A percentile compares a stretch with the other conserved stretches of the same genome.
These are phyloP conservation scores for Clavispora phyllophila DNA, from an alignment of 805 yeast species.

Conservation along the genomic window DNA sequence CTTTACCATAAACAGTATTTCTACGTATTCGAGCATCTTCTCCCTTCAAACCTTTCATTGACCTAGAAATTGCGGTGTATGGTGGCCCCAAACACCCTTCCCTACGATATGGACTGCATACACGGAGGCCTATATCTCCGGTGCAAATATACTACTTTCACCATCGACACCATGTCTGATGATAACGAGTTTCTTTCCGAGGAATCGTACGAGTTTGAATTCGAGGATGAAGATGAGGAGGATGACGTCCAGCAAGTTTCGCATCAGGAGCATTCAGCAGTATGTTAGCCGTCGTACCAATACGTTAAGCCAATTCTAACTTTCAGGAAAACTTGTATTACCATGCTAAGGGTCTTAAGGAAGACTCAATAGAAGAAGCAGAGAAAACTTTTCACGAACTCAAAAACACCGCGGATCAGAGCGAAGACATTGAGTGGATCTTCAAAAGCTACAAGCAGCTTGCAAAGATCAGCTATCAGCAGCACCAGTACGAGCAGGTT, in stretches of 20 bases:
- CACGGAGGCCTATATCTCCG: background rate
- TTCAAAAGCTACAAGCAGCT: conserved; percentile 39
- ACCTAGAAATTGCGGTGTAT: no score
- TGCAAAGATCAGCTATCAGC: conserved; percentile 29
- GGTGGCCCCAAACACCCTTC: no score
- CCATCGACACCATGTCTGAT: conserved; percentile 25
- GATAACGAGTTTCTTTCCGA: conserved; percentile 33
- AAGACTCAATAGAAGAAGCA: conserved; percentile 17
- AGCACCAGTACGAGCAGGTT: conserved; percentile 19
- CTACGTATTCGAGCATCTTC: no score
- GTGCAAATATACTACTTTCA: background rate
- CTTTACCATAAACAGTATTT: no score
- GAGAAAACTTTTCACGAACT: conserved; percentile 12
- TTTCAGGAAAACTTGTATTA: conserved; percentile 28
- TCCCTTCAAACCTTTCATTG: no score
- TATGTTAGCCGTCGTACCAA: conserved; percentile 1
- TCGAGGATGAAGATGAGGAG: conserved; percentile 27
- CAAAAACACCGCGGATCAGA: conserved; percentile 17
- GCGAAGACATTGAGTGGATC: conserved; percentile 25
- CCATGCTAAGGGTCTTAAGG: conserved; percentile 35
- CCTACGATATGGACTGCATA: conserved; percentile 1
- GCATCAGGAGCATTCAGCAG: conserved; percentile 16
- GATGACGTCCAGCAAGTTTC: conserved; percentile 21
- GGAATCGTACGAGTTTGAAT: conserved; percentile 39
- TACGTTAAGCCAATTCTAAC: conserved; percentile 12